Evolutionary conservation across 768 basidiomycete genomes (phyloP), one percentile per base, ranked within the genome.

Genomic region (Xanthoconium purpureum): DNA sequence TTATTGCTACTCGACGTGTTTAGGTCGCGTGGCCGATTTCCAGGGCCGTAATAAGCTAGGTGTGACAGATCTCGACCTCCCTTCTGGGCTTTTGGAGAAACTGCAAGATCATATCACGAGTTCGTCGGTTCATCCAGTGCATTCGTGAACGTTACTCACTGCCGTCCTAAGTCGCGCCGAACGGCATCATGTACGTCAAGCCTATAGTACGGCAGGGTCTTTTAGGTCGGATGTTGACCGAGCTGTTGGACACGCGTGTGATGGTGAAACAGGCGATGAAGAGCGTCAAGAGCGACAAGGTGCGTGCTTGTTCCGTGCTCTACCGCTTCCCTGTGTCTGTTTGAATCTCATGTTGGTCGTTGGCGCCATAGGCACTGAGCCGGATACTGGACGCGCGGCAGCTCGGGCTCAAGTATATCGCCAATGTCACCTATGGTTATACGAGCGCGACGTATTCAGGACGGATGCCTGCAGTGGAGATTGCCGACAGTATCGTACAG

Each of bases 231-330:
- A 98, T 99, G 96, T 76, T 99, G 59, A 81, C 80, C 5, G 97
- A 99, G 71, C 76, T 98, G 3, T 75, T 99, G 59, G 92, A 98
- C 50, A 98, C 96, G 17, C 80, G 97, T 52, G 91, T 98, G 6
- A 98, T 99, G 97, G 89, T 99, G 28, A 99, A 98, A 69, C 88
- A 93, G 60, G 93, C 91, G 4, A 94, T 97, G 94, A 98, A 98
- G 70, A 75, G 79, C 24, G 80, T 80, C 9, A 83, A 82, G 47
- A 74, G 77, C 40, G 87, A 97, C 68, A 93, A 91, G 75, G 94
- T 89, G 48, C 51, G 64, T 48, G 24, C 24, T 24, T 24, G 24
- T 24, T 24, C 24, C 24, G 37, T 33, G 14, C 9, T n/a, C 4
- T 15, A n/a, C 14, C 8, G 3, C 9, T 28, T 6, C 12, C 6